Percentiles rank a stretch among this genome's conserved stretches.
Conservation (phyloP, 2,329 filamentous ascomycete species). For the Aphanoascus verrucosus region DNA sequence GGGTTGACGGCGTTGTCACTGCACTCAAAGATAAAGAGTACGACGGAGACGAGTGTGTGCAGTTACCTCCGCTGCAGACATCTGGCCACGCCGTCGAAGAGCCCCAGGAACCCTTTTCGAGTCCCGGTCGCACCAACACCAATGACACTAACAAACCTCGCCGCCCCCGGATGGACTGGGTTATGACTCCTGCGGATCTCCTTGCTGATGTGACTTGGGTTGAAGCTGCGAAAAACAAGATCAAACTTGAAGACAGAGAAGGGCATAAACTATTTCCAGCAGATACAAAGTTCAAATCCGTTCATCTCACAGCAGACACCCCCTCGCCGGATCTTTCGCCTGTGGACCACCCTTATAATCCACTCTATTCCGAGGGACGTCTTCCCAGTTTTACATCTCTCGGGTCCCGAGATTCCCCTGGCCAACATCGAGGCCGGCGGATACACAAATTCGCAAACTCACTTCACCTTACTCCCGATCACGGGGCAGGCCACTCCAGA, state of each 20-base stretch:
- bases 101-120: conserved; percentile 2
- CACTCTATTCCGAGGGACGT: conserved; percentile 19
- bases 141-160: conserved; percentile 48
- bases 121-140: conserved; percentile 21
- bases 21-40: conserved; percentile 35
- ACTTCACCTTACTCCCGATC: conserved; percentile 46
- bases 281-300: conserved; percentile 19
- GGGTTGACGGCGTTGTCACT: conserved; percentile 61
- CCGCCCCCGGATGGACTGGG: conserved; percentile 74
- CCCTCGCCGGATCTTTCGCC: neutral
- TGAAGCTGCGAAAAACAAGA: conserved; percentile 70
- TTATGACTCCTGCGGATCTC: conserved; percentile 69
- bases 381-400: conserved; percentile 33
- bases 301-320: neutral
- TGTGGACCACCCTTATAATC: neutral
- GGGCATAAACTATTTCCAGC: conserved; percentile 57
- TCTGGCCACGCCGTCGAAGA: neutral
- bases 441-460: conserved; percentile 51
- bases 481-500: conserved; percentile 34
- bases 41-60: conserved; percentile 37
- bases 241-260: conserved; percentile 66
- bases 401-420: conserved; percentile 20
- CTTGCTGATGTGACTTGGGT: conserved; percentile 87
- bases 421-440: conserved; percentile 44
- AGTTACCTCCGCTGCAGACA: conserved; percentile 36